Evolutionary conservation across 371 early-diverging fungal genomes (phyloP), one percentile per base, ranked within the genome.

Genomic region (Mortierella sp.): DNA sequence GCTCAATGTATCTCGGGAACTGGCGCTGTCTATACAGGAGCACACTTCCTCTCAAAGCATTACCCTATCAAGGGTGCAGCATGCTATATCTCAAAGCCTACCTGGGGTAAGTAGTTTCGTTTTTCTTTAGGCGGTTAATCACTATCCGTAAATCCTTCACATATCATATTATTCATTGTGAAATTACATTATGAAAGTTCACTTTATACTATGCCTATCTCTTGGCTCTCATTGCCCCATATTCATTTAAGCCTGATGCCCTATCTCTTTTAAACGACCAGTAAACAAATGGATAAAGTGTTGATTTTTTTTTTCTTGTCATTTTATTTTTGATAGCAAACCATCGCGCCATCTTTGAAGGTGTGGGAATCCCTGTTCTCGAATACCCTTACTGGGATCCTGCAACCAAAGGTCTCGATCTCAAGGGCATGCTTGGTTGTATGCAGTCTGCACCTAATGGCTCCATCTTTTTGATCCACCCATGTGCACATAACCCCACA

Each of bases 401-500:
- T 17, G 75, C 77, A 19, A 93, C 91, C 5, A 90, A 92, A 47
- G 93, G 93, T 5, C 85, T 98, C 29, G 92, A 95, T 68, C 88
- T 95, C 57, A 89, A 93, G 53, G 93, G 90, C 3, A 87, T 96
- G 88, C 82, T 96, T 31, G 81, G 85, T 12, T 72, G 86, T 31
- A 85, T 96, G 79, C 73, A 85, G 67, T 85, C 80, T 7, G 97
- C 97, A 7, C 93, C 93, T 17, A 83, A 86, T 37, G 91, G 92
- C 15, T 94, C 94, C 28, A 93, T 96, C 68, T 83, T 96, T 61
- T 77, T 96, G 40, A 83, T 93, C 23, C 94, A 97, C 84, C 95
- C 96, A 22, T 97, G 98, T 79, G 98, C 96, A 9, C 98, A 96
- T 86, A 98, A 98, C 86, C 99, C 99, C 17, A 97, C 98, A 0